These are phyloP conservation scores for Claviceps spartinae DNA, from an alignment of 2,329 filamentous ascomycete genomes.

Conservation along the genomic window DNA sequence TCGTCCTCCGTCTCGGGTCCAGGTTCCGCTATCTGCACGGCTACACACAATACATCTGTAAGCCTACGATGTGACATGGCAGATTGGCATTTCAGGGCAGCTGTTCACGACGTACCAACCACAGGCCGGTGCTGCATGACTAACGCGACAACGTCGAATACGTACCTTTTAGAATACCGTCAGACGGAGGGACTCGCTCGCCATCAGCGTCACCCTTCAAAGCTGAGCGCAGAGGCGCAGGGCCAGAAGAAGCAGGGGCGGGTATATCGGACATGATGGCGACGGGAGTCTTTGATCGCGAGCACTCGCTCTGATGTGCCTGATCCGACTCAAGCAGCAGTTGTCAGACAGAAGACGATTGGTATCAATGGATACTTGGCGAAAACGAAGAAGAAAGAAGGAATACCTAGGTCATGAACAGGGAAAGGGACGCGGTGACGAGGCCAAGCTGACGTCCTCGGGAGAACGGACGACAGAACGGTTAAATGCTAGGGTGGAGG, in stretches of 20 bases:
- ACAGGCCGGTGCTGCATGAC: not conserved
- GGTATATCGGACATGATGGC: slow-evolving; percentile 15
- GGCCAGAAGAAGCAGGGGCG: slow-evolving; percentile 9
- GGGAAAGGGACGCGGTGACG: not conserved
- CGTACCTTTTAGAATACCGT: slow-evolving; percentile 29
- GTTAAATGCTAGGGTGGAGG: too few relatives aligned
- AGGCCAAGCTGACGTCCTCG: not conserved
- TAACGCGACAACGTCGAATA: not conserved
- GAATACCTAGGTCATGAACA: not conserved
- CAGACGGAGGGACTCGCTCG: slow-evolving; percentile 22
- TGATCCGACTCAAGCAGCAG: not conserved
- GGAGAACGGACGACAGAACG: not conserved
- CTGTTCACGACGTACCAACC: not conserved
- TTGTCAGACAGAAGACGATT: not conserved
- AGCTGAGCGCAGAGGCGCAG: slow-evolving; percentile 26
- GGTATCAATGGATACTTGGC: not conserved
- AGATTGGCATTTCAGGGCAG: not conserved
- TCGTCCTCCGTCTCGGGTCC: slow-evolving; percentile 23
- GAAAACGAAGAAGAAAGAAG: not conserved
- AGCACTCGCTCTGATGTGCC: not conserved
- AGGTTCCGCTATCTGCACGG: slow-evolving; percentile 46
- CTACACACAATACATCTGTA: slow-evolving; percentile 15
- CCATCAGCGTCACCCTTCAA: slow-evolving; percentile 30
- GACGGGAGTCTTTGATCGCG: not conserved
- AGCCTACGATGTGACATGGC: slow-evolving; percentile 8